Conservation (phyloP, 2,329 filamentous ascomycete species). For the Cryphonectria radicalis region DNA sequence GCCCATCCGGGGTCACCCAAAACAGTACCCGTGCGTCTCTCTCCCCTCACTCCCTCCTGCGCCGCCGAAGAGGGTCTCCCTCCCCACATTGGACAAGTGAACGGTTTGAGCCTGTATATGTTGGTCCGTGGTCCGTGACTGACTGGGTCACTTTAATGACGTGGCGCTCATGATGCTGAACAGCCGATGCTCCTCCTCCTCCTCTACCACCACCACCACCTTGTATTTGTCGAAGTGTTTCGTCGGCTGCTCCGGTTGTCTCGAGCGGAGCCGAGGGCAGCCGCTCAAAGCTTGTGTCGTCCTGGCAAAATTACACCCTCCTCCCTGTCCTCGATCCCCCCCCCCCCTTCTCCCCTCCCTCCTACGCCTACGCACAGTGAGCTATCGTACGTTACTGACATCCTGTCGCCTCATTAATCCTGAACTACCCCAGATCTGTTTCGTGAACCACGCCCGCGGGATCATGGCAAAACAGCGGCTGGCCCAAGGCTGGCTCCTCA, state of each 20-base stretch:
- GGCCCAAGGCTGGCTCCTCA: not conserved
- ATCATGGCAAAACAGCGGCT: constrained; percentile 1
- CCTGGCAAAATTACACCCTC: constrained; percentile 1
- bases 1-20: not conserved
- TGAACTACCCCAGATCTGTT: not conserved
- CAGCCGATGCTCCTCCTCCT: not conserved
- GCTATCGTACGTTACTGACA: constrained; percentile 1
- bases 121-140: constrained; percentile 21
- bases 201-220: not conserved
- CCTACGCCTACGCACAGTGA: not conserved
- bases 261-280: constrained; percentile 9
- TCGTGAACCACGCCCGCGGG: not conserved
- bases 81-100: not conserved
- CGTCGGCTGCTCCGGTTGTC: not conserved
- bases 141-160: constrained; percentile 6
- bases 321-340: not conserved
- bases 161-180: constrained; percentile 2
- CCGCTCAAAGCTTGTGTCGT: constrained; percentile 1
- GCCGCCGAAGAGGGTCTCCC: not conserved
- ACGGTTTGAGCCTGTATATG: not conserved
- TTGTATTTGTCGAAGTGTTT: not conserved
- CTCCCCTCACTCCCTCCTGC: not conserved
- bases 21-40: not conserved
- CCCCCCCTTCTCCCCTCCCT: too few species aligned
- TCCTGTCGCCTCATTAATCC: not conserved